A percentile compares a stretch with the other conserved stretches of the same genome.
These are phyloP conservation scores for Kitagawia praeruptora DNA, from an alignment of 129 eudicot species.

Conservation along the genomic window DNA sequence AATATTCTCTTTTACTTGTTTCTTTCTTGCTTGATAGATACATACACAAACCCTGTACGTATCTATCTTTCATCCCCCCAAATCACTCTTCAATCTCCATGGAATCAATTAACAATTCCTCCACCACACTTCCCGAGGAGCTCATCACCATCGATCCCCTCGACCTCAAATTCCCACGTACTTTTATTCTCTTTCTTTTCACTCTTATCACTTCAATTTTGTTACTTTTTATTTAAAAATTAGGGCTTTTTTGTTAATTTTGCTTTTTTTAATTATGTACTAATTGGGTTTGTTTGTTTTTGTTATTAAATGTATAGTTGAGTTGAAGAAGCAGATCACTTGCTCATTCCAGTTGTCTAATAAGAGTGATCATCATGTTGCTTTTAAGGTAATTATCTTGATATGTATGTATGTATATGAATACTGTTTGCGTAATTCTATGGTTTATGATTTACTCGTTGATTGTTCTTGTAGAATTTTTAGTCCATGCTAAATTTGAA, in stretches of 20 bases:
- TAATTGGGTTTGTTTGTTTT: slow-evolving; percentile 1
- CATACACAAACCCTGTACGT: background rate
- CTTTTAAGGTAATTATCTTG: slow-evolving; percentile 36
- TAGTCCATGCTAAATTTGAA: background rate
- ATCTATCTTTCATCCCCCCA: background rate
- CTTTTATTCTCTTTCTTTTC: background rate
- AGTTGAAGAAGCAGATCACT: slow-evolving; percentile 47
- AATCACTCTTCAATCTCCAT: background rate
- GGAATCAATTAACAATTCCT: background rate
- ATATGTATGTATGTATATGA: background rate
- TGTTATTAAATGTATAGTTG: slow-evolving; percentile 20
- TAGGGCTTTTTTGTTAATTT: background rate
- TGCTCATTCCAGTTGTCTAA: slow-evolving; percentile 35
- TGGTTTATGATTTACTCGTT: background rate
- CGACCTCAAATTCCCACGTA: slow-evolving; percentile 33
- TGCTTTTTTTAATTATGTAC: background rate
- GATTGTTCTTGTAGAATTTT: background rate
- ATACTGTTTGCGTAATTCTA: background rate
- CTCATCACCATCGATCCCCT: slow-evolving; percentile 26
- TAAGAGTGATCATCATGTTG: slow-evolving; percentile 41
- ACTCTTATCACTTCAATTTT: background rate
- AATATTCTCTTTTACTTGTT: background rate
- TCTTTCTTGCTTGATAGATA: background rate
- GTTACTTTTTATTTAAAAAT: background rate
- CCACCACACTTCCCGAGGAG: background rate